These are phyloP conservation scores for Aspergillus sergii DNA, from an alignment of 2,329 filamentous ascomycete genomes.

Conservation along the genomic window DNA sequence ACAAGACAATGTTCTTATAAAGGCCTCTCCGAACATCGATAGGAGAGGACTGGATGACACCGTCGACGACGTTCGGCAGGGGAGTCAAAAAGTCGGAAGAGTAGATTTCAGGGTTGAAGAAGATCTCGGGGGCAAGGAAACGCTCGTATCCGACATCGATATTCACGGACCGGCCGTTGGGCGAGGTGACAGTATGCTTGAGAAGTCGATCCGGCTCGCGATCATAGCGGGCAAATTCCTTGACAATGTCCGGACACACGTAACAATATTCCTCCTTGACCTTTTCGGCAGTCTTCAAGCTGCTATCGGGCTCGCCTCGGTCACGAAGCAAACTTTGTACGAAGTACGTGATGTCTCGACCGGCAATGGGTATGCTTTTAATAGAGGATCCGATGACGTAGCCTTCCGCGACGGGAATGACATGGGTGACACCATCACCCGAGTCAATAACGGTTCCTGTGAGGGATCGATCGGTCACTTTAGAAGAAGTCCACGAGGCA, in stretches of 20 bases:
- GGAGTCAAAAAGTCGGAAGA: constrained; percentile 97
- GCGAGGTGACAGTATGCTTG: constrained; percentile 83
- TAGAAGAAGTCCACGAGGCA: constrained; percentile 97
- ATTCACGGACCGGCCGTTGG: constrained; percentile 78
- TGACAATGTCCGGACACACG: constrained; percentile 97
- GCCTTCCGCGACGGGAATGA: constrained; percentile 96
- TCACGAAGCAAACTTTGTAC: constrained; percentile 95
- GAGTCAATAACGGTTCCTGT: constrained; percentile 99
- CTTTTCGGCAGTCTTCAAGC: constrained; percentile 93
- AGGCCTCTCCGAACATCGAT: constrained; percentile 96
- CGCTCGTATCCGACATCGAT: constrained; percentile 98
- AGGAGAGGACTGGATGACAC: constrained; percentile 94
- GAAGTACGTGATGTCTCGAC: constrained; percentile 98
- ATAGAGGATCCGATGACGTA: constrained; percentile 99
- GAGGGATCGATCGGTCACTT: constrained; percentile 92
- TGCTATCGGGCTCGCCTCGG: constrained; percentile 93
- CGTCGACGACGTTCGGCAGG: constrained; percentile 89
- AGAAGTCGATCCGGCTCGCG: constrained; percentile 87
- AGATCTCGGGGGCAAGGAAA: constrained; percentile 97
- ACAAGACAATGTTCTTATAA: constrained; percentile 99
- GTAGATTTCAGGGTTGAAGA: constrained; percentile 99
- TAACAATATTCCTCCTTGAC: constrained; percentile 99
- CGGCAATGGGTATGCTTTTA: constrained; percentile 97
- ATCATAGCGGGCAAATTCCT: constrained; percentile 95
- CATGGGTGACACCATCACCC: constrained; percentile 97